Base-by-base conservation (phyloP, 495 filamentous ascomycete genomes). In the Penicillium cataractarum region DNA sequence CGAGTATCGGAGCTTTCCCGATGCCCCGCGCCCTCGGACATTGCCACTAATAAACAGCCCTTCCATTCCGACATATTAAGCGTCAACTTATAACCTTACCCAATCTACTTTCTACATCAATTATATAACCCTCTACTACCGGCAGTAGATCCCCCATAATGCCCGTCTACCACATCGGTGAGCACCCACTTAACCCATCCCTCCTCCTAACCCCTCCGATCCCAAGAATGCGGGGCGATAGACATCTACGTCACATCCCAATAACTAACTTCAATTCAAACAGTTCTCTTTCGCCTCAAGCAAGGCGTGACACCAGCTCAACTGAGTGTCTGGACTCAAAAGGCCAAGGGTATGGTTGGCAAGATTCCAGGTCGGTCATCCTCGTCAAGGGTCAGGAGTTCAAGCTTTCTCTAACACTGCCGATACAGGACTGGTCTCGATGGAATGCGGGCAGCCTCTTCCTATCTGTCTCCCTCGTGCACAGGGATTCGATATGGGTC, bases 271-370 rank as follows among this genome's bases (percentile, higher is more conserved):
- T 19, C n/a, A 0, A 52, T 32, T n/a, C n/a, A 29, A 49, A 21
- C 49, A 80, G 78, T 79, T 31, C 75, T 80, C 57, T 79, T 80
- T 70, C 76, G 76, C 68, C 76, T 79, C 53, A 80, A 80, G 60
- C 63, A 63, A 57, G 68, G 69, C 58, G 70, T 78, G 12, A 74
- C 74, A 9, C 61, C 65, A 12, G 52, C 67, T 4, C 76, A 79
- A 63, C 22, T 80, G 10, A 44, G 64, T 9, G 53, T 61, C 49
- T 79, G 75, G 76, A 54, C 62, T 0, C 31, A 69, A n/a, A 59
- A 62, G n/a, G 61, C 63, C 32, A 69, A 74, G 56, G 63, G 27
- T 7, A 78, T 79, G 73, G 73, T 79, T 31, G 78, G 78, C 15
- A 69, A 79, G 57, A 74, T 80, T 61, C 75, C 76, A 29, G 77